Percentiles rank a stretch among this genome's conserved stretches.
These are phyloP conservation scores for Penicillium sp. DNA, from an alignment of 2,329 filamentous ascomycete genomes.

Conservation along the genomic window DNA sequence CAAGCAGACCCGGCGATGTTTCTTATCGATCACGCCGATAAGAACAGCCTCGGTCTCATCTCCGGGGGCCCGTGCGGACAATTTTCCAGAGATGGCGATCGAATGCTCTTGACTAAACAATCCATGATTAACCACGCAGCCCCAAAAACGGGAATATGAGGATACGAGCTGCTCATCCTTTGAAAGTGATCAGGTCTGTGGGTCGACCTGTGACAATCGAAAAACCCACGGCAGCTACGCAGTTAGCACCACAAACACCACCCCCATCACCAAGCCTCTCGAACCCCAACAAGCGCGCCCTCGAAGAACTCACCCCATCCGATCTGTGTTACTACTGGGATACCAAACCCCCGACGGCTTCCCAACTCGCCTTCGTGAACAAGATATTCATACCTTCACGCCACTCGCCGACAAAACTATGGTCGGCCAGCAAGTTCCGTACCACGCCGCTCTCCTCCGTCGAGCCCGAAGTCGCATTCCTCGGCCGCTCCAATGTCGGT, in stretches of 20 bases:
- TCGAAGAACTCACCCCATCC: slow-evolving; percentile 28
- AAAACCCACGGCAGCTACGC: slow-evolving; percentile 2
- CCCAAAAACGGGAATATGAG: slow-evolving; percentile 3
- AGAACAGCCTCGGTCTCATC: slow-evolving; percentile 3
- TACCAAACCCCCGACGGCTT: slow-evolving; percentile 39
- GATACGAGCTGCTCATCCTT: slow-evolving; percentile 3
- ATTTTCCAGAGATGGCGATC: slow-evolving; percentile 18
- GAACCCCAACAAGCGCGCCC: slow-evolving; percentile 23
- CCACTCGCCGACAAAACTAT: slow-evolving; percentile 52
- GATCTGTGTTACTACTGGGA: slow-evolving; percentile 47
- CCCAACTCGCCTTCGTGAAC: slow-evolving; percentile 42
- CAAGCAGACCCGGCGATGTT: not conserved
- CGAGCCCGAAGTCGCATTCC: slow-evolving; percentile 58
- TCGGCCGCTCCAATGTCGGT: slow-evolving; percentile 65
- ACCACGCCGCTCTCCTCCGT: slow-evolving; percentile 49
- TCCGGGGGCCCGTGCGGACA: slow-evolving; percentile 15
- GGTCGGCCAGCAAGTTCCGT: slow-evolving; percentile 56
- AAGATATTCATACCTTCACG: slow-evolving; percentile 42
- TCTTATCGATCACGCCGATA: slow-evolving; percentile 11
- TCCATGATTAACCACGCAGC: not conserved
- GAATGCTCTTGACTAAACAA: not conserved
- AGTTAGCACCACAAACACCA: slow-evolving; percentile 1
- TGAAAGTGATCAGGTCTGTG: slow-evolving; percentile 5
- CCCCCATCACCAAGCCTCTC: not conserved
- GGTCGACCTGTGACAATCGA: slow-evolving; percentile 2